Base-by-base conservation (phyloP, 495 filamentous ascomycete species). In the Aspergillus sclerotiicarbonarius region DNA sequence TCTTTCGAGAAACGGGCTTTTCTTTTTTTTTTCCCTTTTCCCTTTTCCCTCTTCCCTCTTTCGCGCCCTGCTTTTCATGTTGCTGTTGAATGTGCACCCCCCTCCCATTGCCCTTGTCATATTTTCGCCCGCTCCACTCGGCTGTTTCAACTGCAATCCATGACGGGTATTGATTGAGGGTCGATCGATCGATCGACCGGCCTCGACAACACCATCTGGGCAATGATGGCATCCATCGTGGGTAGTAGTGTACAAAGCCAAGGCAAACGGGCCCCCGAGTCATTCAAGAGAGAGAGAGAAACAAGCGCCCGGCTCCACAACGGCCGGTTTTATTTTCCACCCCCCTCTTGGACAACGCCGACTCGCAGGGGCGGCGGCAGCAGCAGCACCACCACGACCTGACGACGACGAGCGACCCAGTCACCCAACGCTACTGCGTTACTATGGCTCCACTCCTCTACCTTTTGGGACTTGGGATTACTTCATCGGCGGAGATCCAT, bases 401-500 rank as follows among this genome's bases (percentile, higher is more conserved):
- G 7, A 41, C 37, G 37, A 41, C 37, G 37, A 41, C 12, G 13
- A 41, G 37, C 10, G 25, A 25, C 25, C 25, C 44, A 46, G 39
- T 6, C 8, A 46, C 16, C 16, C 44, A 47, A 29, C 20, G 18
- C 18, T 12, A 54, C 7, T 45, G 35, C 13, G 47, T 50, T 32
- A 15, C 29, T 18, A 15, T 29, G 47, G 47, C 13, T 49, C 46
- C 20, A 25, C 50, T 6, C 30, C 35, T 44, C 29, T 32, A 50
- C 41, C 46, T 37, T 55, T 51, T 55, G 32, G 37, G 13, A 41
- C 9, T 41, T 41, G n/a, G 56, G 52, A 52, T 55, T 46, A 46
- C 58, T 47, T 60, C 46, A 47, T 46, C 41, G 56, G 55, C 52
- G 58, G 53, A 60, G 54, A 57, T 61, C 59, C 54, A 62, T 57